Evolutionary conservation across 495 filamentous ascomycete species (phyloP).

Genomic region (Cercophora samala): DNA sequence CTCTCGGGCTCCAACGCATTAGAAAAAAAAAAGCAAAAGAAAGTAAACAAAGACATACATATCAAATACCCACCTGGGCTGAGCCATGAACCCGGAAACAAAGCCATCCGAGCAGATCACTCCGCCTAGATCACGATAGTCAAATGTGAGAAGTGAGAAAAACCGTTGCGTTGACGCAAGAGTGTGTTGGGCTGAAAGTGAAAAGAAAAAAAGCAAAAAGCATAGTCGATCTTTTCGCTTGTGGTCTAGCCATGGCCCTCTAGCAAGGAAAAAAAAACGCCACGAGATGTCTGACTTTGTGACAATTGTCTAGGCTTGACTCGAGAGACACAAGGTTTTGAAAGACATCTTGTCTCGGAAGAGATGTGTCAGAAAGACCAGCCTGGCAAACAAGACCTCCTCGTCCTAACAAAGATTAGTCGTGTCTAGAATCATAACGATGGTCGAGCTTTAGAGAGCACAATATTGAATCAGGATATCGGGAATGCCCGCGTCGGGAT

Average conservation of each 20-base stretch:
- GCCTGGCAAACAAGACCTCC: too few species aligned
- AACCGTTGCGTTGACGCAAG: not conserved
- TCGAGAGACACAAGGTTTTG: not conserved
- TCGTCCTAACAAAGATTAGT: not conserved
- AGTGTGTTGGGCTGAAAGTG: not conserved
- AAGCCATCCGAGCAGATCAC: not conserved
- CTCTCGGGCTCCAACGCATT: not conserved
- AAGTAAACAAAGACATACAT: not conserved
- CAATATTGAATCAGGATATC: not conserved
- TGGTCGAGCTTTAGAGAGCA: not conserved
- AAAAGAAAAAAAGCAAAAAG: not conserved
- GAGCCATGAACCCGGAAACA: not conserved
- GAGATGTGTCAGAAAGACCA: not conserved
- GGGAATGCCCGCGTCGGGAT: constrained; percentile 1
- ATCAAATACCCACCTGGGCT: not conserved
- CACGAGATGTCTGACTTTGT: not conserved
- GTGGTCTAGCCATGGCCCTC: not conserved
- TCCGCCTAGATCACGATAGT: not conserved
- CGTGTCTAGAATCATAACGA: not conserved
- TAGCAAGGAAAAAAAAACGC: not conserved
- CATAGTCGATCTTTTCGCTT: not conserved
- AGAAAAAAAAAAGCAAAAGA: not conserved
- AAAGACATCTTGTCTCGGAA: not conserved
- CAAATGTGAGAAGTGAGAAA: not conserved
- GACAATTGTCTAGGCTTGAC: not conserved